Conservation (phyloP, 192 early-diverging fungal genomes). For the Thoreauomyces humboldtii region DNA sequence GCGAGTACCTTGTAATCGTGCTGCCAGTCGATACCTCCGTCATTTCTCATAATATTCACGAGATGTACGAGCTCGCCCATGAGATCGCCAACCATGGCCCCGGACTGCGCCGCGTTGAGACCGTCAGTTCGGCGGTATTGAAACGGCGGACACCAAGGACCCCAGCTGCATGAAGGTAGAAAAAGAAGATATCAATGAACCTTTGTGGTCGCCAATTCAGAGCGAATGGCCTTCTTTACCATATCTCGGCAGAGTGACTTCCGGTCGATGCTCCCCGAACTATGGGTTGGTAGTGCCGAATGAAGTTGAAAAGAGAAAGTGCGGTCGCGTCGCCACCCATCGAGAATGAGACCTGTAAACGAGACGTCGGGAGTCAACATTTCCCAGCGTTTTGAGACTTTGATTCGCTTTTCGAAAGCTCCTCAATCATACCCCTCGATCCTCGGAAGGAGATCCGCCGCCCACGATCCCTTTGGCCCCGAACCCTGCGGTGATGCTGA, state of each 20-base stretch:
- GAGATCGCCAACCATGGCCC: conserved; percentile 48
- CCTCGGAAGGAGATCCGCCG: conserved; percentile 32
- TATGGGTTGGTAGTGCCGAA: conserved; percentile 36
- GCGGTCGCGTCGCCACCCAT: conserved; percentile 50
- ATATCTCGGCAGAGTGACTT: conserved; percentile 47
- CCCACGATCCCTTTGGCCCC: conserved; percentile 37
- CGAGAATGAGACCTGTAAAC: conserved; percentile 30
- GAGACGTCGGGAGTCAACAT: background rate
- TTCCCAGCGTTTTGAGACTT: background rate
- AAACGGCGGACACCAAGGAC: conserved; percentile 30
- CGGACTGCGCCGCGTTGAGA: conserved; percentile 57
- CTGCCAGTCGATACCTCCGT: conserved; percentile 28
- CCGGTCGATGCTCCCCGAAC: conserved; percentile 42
- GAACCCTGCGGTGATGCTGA: conserved; percentile 55
- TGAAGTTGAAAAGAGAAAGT: conserved; percentile 43
- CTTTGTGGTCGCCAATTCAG: background rate
- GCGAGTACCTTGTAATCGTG: conserved; percentile 44
- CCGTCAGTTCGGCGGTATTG: conserved; percentile 31
- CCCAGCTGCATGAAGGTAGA: conserved; percentile 18
- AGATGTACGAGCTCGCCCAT: conserved; percentile 46
- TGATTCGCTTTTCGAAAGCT: background rate
- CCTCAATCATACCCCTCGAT: conserved; percentile 40
- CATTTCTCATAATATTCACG: conserved; percentile 29
- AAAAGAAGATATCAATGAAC: background rate
- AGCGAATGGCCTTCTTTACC: conserved; percentile 34